A percentile compares a stretch with the other conserved stretches of the same genome.
Conservation (phyloP, 768 basidiomycete species). For the Rhodotorula taiwanensis region DNA sequence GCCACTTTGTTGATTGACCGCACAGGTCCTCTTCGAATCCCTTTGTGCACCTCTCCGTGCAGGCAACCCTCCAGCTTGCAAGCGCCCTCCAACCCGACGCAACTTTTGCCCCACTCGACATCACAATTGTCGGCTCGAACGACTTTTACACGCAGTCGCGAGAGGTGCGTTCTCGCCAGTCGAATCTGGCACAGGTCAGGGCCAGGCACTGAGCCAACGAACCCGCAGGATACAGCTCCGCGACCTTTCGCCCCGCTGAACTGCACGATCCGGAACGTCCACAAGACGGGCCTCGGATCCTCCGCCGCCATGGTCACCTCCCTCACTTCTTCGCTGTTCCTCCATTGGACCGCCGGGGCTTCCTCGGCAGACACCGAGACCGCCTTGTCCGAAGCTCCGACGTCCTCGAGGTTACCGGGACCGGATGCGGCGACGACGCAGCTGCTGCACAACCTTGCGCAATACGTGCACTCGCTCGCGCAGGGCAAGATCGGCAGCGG, state of each 20-base stretch:
- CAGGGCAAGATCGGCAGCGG: conserved; percentile 98
- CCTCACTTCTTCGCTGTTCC: conserved; percentile 73
- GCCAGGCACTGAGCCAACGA: conserved; percentile 53
- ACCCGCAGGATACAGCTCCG: conserved; percentile 58
- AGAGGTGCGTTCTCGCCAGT: conserved; percentile 53
- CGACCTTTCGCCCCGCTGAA: conserved; percentile 67
- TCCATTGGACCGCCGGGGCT: conserved; percentile 61
- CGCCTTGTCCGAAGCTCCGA: conserved; percentile 37
- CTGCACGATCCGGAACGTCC: conserved; percentile 67
- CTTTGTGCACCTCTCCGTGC: conserved; percentile 84
- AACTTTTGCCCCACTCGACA: conserved; percentile 55
- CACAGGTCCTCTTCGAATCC: conserved; percentile 54
- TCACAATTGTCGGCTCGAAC: conserved; percentile 84
- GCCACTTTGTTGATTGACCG: neutral
- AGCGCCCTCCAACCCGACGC: conserved; percentile 45
- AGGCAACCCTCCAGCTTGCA: conserved; percentile 42
- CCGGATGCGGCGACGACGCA: conserved; percentile 50
- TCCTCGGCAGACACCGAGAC: conserved; percentile 36
- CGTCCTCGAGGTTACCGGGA: neutral
- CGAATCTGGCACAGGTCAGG: too few species aligned
- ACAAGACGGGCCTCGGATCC: conserved; percentile 96
- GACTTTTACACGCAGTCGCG: conserved; percentile 95
- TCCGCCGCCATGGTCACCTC: conserved; percentile 96
- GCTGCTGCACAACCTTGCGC: conserved; percentile 83
- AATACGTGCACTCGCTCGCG: conserved; percentile 89